Evolutionary conservation across 148 eudicot species (phyloP), one percentile per base, ranked within the genome.

Genomic region (Chenopodium quinoa): DNA sequence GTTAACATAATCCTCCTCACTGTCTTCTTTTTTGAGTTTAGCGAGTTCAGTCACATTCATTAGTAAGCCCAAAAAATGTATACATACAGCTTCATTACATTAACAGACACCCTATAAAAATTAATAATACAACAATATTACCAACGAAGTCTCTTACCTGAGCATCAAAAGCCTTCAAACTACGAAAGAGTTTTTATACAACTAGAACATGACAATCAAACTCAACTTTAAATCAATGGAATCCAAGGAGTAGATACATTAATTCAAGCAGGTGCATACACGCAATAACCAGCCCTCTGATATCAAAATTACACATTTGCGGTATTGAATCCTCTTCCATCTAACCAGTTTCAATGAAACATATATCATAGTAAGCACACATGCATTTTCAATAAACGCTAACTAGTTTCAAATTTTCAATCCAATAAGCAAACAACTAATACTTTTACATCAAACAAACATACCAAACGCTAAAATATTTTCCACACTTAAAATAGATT

Each of bases 401-500:
- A 22, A 8, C 25, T 25, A 19, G 37, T 70, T 46, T 3, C 75
- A 12, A n/a, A 19, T 34, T 70, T n/a, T 3, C 75, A 12, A 13
- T 44, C 62, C 44, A 44, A 6, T 10, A 72, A 60, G 25, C 82
- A 4, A 80, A 27, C 40, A 29, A 47, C 65, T 44, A 8, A 44
- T 65, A 74, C 13, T 12, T 64, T 56, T 47, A 37, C 48, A 67
- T 40, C 69, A 63, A 44, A 69, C 47, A 81, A 37, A 29, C 76
- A 80, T 37, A 65, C 71, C 82, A 72, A 52, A 58, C 71, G n/a
- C 4, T 56, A 14, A 17, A 5, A 54, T 58, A 44, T 37, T 10
- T 40, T 40, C 44, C 44, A 0, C 14, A 48, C 75, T 64, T 32
- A 1, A n/a, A 66, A 19, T 12, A 4, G 27, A 54, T 52, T 17